Evolutionary conservation across 2,329 filamentous ascomycete species (phyloP).

Genomic region (Ophiocordyceps robertsii): DNA sequence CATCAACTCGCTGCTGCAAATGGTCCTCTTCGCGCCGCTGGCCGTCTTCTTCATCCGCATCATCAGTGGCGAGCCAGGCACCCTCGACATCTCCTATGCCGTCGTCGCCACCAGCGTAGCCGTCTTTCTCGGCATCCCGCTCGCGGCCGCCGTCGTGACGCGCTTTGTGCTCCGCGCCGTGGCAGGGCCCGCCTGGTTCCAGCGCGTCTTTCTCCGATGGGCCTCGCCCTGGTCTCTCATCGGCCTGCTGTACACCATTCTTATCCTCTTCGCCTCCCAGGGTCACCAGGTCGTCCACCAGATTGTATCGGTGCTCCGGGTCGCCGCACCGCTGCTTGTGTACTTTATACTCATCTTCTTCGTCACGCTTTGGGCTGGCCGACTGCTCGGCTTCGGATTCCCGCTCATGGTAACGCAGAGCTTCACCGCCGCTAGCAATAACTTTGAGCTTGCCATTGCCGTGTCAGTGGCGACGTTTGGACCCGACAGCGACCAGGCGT

Average conservation of each 20-base stretch:
- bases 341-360: conserved; percentile 72
- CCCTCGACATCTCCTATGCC: conserved; percentile 38
- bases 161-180: conserved; percentile 46
- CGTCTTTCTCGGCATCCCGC: conserved; percentile 73
- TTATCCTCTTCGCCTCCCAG: conserved; percentile 76
- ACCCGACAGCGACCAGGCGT: conserved; percentile 61
- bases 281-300: conserved; percentile 66
- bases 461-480: conserved; percentile 76
- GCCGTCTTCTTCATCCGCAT: conserved; percentile 57
- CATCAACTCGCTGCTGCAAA: conserved; percentile 62
- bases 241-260: conserved; percentile 74
- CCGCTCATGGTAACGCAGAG: conserved; percentile 60
- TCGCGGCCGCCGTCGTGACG: conserved; percentile 68
- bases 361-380: conserved; percentile 46
- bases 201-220: conserved; percentile 54
- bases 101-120: conserved; percentile 68
- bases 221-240: conserved; percentile 64
- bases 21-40: conserved; percentile 58
- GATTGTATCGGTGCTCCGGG: conserved; percentile 69
- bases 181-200: conserved; percentile 47
- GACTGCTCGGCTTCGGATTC: conserved; percentile 62
- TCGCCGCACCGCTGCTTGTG: conserved; percentile 67
- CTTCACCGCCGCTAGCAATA: conserved; percentile 84
- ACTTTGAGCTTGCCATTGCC: conserved; percentile 85
- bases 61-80: conserved; percentile 37